Base-by-base conservation (phyloP, 2,329 filamentous ascomycete genomes). In the Paracamarosporium sp. region DNA sequence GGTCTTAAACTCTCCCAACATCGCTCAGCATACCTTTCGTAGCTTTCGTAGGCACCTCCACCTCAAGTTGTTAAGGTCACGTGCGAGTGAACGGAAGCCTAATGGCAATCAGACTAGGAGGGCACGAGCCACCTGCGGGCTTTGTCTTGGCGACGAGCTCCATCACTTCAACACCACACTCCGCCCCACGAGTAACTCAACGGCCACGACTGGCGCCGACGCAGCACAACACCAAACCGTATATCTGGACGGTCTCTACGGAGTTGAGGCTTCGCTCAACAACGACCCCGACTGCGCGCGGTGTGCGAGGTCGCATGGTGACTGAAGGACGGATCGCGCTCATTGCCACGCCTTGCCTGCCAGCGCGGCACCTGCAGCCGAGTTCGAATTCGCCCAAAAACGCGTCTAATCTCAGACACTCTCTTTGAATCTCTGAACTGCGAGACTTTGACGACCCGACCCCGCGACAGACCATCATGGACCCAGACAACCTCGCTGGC, bases 151-250 rank as follows among this genome's bases (percentile, higher is more conserved):
- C n/a, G 13, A 48, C 52, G 38, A 31, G 52, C 50, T 57, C 60
- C 59, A 53, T 67, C 46, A 60, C 56, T 47, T 63, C 30, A 61
- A 67, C 63, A 69, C 63, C 55, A 65, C 56, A 61, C 50, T 27
- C 27, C 56, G 60, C 33, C 64, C 65, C 44, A 43, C 56, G 63
- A 63, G 60, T 60, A 43, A 57, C 48, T 56, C 54, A 55, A 41
- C 63, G 55, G 54, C 53, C 51, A 48, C 44, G 36, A 36, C 53
- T 45, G 15, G 33, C 55, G 54, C 46, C 58, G 45, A 55, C 33
- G 41, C 51, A 51, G 44, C 45, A 61, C 51, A 25, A 15, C 12
- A 15, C 22, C 15, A 15, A 15, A 38, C 3, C 33, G 11, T 20
- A 7, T 20, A 4, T 28, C 6, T 11, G 9, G 24, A 38, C 33